Conservation (phyloP, 2,329 filamentous ascomycete genomes). For the Nothopassalora personata region DNA sequence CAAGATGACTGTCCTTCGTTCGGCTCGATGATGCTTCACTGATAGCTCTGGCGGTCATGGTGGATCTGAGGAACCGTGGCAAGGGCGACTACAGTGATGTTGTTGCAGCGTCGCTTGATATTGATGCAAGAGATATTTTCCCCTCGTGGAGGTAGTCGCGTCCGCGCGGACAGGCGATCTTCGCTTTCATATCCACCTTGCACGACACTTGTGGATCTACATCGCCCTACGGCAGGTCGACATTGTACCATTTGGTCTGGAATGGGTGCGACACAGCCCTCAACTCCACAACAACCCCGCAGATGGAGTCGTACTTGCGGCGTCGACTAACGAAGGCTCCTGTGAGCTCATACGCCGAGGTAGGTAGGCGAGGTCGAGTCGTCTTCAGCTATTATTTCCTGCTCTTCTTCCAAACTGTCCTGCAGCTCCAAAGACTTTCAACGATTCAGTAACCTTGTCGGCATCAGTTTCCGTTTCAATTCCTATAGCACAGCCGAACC, state of each 20-base stretch:
- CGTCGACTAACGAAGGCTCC: background rate
- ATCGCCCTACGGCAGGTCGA: background rate
- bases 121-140: too few species aligned
- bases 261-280: background rate
- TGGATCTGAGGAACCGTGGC: too few species aligned
- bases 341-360: background rate
- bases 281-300: conserved; percentile 1
- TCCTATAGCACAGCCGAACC: background rate
- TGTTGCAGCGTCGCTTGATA: too few species aligned
- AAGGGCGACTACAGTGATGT: too few species aligned
- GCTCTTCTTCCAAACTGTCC: background rate
- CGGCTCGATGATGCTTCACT: too few species aligned
- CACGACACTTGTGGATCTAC: background rate
- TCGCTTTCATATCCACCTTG: too few species aligned
- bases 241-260: background rate
- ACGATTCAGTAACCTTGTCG: background rate
- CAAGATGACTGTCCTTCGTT: too few species aligned
- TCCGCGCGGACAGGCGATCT: too few species aligned
- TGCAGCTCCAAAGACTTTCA: background rate
- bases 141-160: too few species aligned
- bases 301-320: background rate
- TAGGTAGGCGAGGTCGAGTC: background rate
- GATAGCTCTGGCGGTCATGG: too few species aligned
- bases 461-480: background rate
- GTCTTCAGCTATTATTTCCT: conserved; percentile 2